phyloP scores from a whole-genome alignment of 2,329 filamentous ascomycete genomes.

The Fonsecaea nubica region DNA sequence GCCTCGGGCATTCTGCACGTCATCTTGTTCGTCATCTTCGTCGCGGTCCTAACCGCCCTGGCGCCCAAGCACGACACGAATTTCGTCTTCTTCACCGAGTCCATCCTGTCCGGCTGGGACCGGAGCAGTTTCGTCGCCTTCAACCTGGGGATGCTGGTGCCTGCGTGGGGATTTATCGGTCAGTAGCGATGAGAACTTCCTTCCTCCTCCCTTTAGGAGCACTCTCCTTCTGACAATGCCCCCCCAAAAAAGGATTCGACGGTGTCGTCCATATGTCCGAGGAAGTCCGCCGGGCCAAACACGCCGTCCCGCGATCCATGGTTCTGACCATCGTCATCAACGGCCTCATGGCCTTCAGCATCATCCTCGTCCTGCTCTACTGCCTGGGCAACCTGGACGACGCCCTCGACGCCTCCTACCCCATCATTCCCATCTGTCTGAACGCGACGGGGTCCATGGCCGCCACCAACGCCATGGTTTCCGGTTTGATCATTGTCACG shows the following conservation, averaged over 20 bases:
- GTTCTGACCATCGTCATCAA: conserved; percentile 55
- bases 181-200: conserved; percentile 3
- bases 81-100: conserved; percentile 45
- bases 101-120: conserved; percentile 45
- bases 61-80: conserved; percentile 44
- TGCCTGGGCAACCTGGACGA: conserved; percentile 51
- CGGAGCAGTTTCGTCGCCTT: conserved; percentile 45
- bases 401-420: conserved; percentile 45
- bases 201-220: not conserved
- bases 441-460: conserved; percentile 50
- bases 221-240: not conserved
- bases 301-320: conserved; percentile 55
- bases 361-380: conserved; percentile 52
- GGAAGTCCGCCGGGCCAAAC: conserved; percentile 54
- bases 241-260: conserved; percentile 50
- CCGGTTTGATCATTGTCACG: conserved; percentile 48
- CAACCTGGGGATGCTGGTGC: conserved; percentile 49
- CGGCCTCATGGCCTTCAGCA: conserved; percentile 51
- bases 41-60: conserved; percentile 45
- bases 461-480: conserved; percentile 52
- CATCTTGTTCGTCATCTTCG: conserved; percentile 47
- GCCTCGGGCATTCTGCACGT: conserved; percentile 47
- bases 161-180: conserved; percentile 46
- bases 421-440: conserved; percentile 54
- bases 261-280: conserved; percentile 56